Base-by-base conservation (phyloP, 2,329 filamentous ascomycete genomes). In the Anisogramma anomala region DNA sequence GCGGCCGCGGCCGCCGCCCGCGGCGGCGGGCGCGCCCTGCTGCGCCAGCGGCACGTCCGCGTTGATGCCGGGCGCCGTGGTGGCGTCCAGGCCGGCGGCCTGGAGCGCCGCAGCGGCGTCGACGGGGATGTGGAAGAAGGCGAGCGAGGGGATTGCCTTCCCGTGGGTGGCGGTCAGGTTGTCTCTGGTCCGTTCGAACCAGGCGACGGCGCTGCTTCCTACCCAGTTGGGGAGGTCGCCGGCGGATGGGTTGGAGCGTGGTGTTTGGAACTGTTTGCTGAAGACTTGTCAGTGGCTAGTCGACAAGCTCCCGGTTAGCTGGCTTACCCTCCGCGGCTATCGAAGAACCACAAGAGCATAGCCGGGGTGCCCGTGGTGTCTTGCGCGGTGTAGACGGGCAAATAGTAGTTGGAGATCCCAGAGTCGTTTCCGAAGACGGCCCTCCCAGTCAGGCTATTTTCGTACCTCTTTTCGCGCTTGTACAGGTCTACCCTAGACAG, bases 291-390 rank as follows among this genome's bases (percentile, higher is more conserved):
- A 37, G 25, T 9, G 10, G 1, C n/a, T 9, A 2, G 3, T 15
- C 1, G 2, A 1, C 20, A 3, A 6, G 3, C 10, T 8, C 1
- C 1, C 0, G 11, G 2, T 3, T 3, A 7, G n/a, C 6, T 1
- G 8, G 32, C 40, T 26, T 11, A 41, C 42, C 43, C 71, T 26
- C 72, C 71, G 27, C 67, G 62, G 39, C 61, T 67, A 53, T 80
- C 76, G 49, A 81, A 79, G 55, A 79, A 79, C 72, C 73, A 81
- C 2, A 81, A 57, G 2, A 79, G 51, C 22, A 59, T 47, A 6
- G 38, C 46, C 0, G 57, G 57, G 0, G 40, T 30, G 8, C 20
- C 20, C 2, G 43, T 35, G 18, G n/a, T 36, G 2, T 28, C 27
- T 17, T 15, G 13, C 6, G 17, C 30, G 6, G 32, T 9, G 6